A percentile compares a stretch with the other conserved stretches of the same genome.
Evolutionary conservation across 257 asterid species (phyloP).

Genomic region (Misopates orontium): DNA sequence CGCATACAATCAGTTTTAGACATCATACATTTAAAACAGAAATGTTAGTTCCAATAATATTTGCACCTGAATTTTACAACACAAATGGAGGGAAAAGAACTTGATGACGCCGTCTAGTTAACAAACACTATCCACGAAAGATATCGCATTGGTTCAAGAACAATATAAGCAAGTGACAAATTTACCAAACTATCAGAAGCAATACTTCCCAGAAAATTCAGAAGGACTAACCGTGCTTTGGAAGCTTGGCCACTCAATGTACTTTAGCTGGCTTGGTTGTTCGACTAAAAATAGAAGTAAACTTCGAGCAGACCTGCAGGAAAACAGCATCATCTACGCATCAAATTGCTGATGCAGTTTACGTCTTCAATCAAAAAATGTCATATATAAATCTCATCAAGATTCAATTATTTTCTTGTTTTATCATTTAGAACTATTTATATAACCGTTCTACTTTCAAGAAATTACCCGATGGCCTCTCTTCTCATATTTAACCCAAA

Average conservation of each 20-base stretch:
- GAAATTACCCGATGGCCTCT: constrained; percentile 52
- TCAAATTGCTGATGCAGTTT: constrained; percentile 22
- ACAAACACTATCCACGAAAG: not conserved
- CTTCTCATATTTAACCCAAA: constrained; percentile 45
- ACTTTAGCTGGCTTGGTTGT: constrained; percentile 60
- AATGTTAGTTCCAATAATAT: not conserved
- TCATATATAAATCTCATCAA: constrained; percentile 12
- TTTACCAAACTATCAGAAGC: constrained; percentile 1
- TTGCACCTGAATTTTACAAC: constrained; percentile 9
- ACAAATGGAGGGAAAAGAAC: constrained; percentile 1
- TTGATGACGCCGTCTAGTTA: not conserved
- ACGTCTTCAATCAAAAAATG: constrained; percentile 9
- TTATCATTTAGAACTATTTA: not conserved
- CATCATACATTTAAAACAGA: too few relatives aligned
- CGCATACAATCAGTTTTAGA: too few relatives aligned
- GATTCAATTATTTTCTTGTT: constrained; percentile 8
- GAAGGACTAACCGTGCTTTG: constrained; percentile 54
- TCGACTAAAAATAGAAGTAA: constrained; percentile 44
- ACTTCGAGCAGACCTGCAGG: constrained; percentile 52
- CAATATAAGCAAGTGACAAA: constrained; percentile 12
- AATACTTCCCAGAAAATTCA: not conserved
- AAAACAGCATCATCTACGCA: constrained; percentile 21
- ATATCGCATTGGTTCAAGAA: not conserved
- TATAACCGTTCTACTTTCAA: not conserved
- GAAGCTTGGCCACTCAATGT: constrained; percentile 64